Evolutionary conservation across 2,329 filamentous ascomycete genomes (phyloP).

Genomic region (Talaromyces islandicus): DNA sequence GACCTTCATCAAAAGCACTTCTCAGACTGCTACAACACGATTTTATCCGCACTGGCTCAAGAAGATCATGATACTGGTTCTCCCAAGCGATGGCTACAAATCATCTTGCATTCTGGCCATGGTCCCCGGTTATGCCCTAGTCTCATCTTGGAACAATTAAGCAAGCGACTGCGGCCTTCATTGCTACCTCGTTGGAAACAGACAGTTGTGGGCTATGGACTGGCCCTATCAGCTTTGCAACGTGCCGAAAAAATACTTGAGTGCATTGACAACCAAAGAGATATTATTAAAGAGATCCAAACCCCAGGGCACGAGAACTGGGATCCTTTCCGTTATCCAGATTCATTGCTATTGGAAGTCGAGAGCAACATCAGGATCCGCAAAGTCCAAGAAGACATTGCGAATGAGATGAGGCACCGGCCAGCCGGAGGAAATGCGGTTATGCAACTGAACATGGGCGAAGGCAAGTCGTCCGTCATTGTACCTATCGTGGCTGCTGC

Average conservation of each 20-base stretch:
- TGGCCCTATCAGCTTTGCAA: background rate
- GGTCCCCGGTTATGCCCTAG: background rate
- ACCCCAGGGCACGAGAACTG: slow-evolving; percentile 55
- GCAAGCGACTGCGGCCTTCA: background rate
- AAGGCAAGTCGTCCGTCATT: slow-evolving; percentile 66
- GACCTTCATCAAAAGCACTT: background rate
- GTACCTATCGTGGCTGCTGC: slow-evolving; percentile 56
- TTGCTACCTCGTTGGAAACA: background rate
- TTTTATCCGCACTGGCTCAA: background rate
- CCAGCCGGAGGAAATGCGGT: slow-evolving; percentile 42
- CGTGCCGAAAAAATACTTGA: background rate
- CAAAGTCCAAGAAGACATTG: slow-evolving; percentile 53
- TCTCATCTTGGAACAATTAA: background rate
- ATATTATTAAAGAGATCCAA: background rate
- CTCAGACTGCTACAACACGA: background rate
- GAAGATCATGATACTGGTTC: too few species aligned
- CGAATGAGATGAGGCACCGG: slow-evolving; percentile 48
- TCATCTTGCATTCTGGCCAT: background rate
- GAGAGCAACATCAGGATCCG: slow-evolving; percentile 60
- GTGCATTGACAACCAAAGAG: background rate
- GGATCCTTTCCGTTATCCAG: slow-evolving; percentile 47
- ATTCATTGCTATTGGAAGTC: slow-evolving; percentile 59
- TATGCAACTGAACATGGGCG: slow-evolving; percentile 66
- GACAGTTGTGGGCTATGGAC: background rate
- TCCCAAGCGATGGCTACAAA: background rate